Base-by-base conservation (phyloP, 768 basidiomycete species). In the Kwoniella pini region DNA sequence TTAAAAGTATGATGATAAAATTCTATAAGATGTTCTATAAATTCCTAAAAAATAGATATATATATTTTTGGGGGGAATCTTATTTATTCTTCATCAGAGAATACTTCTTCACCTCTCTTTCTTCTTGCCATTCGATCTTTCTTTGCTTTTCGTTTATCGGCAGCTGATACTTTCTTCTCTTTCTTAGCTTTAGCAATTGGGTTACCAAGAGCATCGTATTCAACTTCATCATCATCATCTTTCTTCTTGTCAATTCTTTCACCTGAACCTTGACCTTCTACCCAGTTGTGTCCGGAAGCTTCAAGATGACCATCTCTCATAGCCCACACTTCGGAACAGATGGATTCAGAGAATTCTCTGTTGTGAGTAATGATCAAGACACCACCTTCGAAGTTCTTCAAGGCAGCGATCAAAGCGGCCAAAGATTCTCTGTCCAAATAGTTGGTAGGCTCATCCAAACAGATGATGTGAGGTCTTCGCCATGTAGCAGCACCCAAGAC, bases 381-480 rank as follows among this genome's bases (percentile, higher is more conserved):
- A 87, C 95, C 95, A 80, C 95, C 96, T 81, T 95, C 92, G 81
- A 97, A 98, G 79, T 84, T 84, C 86, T 97, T 96, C 82, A 99
- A 86, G 9, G 95, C 96, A 73, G 93, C 89, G 77, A 99, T 99
- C 80, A 99, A 87, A 33, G 96, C 96, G 70, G 96, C 96, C 72
- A 99, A 87, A 67, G 96, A 99, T 82, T 99, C 96, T 80, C 96
- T 90, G 83, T 98, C 96, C 80, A 99, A 87, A 84, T 98, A 99
- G 85, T 99, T 95, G 70, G 93, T 95, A 66, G 93, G 93, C 82
- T 96, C 94, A 80, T 97, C 94, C 81, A 96, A 82, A 79, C 91
- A 95, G 80, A 98, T 90, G 81, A 96, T 79, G 84, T 98, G 95
- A 60, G 96, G 96, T 72, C 93, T 89, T 79, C 96, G 92, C 96